Conservation (phyloP, 2,329 filamentous ascomycete species). For the Plectosphaerella cucumerina region DNA sequence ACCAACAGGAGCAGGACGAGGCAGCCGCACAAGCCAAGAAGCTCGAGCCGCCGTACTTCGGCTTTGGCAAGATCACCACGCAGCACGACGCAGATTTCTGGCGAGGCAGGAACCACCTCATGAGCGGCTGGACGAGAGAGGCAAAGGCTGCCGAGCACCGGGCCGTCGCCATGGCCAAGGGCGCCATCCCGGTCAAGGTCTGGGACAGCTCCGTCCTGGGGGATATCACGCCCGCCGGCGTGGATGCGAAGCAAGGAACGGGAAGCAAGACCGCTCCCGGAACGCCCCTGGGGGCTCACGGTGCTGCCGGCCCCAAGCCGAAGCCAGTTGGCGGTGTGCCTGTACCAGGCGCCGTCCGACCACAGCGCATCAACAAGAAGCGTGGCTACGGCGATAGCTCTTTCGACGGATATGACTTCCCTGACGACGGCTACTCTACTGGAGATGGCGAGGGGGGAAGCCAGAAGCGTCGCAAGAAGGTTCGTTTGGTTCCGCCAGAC, state of each 20-base stretch:
- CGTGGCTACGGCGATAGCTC: constrained; percentile 71
- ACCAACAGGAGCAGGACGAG: constrained; percentile 48
- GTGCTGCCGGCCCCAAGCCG: constrained; percentile 23
- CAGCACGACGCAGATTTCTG: constrained; percentile 35
- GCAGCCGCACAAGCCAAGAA: constrained; percentile 48
- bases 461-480: constrained; percentile 64
- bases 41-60: constrained; percentile 44
- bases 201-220: constrained; percentile 59
- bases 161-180: constrained; percentile 55
- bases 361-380: constrained; percentile 67
- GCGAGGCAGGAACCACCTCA: constrained; percentile 39
- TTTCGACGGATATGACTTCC: constrained; percentile 70
- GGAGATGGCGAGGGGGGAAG: constrained; percentile 63
- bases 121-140: constrained; percentile 44
- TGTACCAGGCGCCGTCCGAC: constrained; percentile 33
- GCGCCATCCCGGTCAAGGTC: constrained; percentile 46
- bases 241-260: constrained; percentile 30
- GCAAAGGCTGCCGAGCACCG: constrained; percentile 39
- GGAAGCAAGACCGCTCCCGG: constrained; percentile 47
- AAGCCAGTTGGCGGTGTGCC: constrained; percentile 9
- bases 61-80: constrained; percentile 48
- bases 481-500: constrained; percentile 21
- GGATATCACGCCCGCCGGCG: constrained; percentile 41
- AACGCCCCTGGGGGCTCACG: constrained; percentile 50
- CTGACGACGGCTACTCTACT: constrained; percentile 71